Evolutionary conservation across 176 grass and related monocot species (phyloP), one percentile per base, ranked within the genome.

Genomic region (Coix lacrymajobi): DNA sequence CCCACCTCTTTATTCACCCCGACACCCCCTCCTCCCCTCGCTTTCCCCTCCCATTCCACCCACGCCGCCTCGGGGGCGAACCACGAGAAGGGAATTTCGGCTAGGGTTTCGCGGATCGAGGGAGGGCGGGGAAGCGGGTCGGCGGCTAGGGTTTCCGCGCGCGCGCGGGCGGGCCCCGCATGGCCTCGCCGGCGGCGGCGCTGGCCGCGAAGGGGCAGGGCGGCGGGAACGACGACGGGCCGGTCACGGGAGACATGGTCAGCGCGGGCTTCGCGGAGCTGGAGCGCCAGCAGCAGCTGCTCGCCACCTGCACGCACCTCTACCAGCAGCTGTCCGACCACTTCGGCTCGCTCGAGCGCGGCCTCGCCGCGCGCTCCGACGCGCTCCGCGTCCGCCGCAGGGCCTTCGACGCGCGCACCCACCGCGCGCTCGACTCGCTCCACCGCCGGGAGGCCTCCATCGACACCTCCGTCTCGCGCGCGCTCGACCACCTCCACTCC

Each of bases 301-400:
- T 97, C 8, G 88, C 92, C 60, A 94, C 87, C 73, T 97, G 94
- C 82, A 97, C 94, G 46, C 76, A 81, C 46, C 87, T 97, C 46
- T 97, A 92, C 91, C 90, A 94, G 83, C 91, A 97, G 85, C 94
- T 97, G 8, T 9, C 87, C 0, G 94, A 97, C 48, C 94, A 97
- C 89, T 97, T 97, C 91, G 77, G 83, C 43, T 81, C 91, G 38
- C 87, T 94, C 4, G 94, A 92, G 80, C 87, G 88, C n/a, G 90
- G 92, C 3, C 29, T 97, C 13, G 83, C 91, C 13, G 71, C 81
- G 34, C 87, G 82, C 56, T 92, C 89, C 36, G 94, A 94, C 31
- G 67, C 83, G 46, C 88, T 97, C 43, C 90, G 90, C 31, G 80
- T 60, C 57, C 90, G 94, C 29, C 92, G 92, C 56, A 73, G 85